Conservation (phyloP, 768 basidiomycete genomes). For the Mycena polygramma region DNA sequence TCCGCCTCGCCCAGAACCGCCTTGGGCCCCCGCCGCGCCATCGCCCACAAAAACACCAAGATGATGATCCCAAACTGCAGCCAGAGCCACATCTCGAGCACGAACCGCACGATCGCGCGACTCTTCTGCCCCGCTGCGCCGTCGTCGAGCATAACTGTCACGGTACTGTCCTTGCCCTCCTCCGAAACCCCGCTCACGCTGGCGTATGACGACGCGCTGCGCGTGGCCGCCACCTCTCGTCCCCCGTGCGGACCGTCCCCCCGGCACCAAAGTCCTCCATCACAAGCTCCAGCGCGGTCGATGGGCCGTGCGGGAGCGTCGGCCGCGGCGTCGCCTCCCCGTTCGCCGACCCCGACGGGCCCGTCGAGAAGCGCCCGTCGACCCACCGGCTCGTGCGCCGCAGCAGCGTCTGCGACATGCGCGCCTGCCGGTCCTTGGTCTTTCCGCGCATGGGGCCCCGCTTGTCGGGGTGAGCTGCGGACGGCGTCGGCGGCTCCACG, state of each 20-base stretch:
- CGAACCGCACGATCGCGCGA: constrained; percentile 51
- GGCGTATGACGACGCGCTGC: not conserved
- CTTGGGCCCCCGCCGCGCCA: constrained; percentile 84
- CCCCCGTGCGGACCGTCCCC: not conserved
- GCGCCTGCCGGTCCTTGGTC: constrained; percentile 45
- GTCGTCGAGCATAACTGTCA: constrained; percentile 11
- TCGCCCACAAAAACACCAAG: constrained; percentile 82
- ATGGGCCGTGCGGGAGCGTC: constrained; percentile 56
- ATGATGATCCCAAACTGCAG: constrained; percentile 84
- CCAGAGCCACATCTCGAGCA: constrained; percentile 88
- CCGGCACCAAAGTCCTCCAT: constrained; percentile 53
- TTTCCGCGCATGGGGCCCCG: constrained; percentile 40
- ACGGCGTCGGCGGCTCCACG: constrained; percentile 59
- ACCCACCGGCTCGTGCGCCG: constrained; percentile 72
- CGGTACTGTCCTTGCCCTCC: not conserved
- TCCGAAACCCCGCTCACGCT: not conserved
- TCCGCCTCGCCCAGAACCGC: constrained; percentile 67
- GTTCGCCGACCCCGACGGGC: constrained; percentile 32
- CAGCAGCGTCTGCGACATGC: constrained; percentile 66
- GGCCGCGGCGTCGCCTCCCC: constrained; percentile 27
- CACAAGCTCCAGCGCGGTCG: constrained; percentile 59
- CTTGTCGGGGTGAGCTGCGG: not conserved
- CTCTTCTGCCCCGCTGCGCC: constrained; percentile 38
- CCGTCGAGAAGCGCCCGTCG: constrained; percentile 61
- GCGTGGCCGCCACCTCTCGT: not conserved